Percentiles rank a stretch among this genome's conserved stretches.
phyloP scores from a whole-genome alignment of 2,329 filamentous ascomycete species.

The Aspergillus sp. region DNA sequence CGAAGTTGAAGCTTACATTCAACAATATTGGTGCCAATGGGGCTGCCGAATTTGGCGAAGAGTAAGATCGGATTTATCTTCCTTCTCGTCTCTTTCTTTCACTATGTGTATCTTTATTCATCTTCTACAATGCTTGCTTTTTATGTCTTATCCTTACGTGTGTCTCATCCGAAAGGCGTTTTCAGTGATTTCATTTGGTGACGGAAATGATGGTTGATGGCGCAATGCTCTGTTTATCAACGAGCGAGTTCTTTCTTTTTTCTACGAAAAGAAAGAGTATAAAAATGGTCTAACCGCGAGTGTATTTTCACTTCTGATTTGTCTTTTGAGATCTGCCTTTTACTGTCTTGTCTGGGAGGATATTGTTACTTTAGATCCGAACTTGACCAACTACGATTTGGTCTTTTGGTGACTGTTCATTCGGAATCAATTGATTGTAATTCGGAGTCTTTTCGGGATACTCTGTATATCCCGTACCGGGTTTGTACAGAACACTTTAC shows the following conservation, averaged over 20 bases:
- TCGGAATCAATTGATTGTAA: slow-evolving; percentile 7
- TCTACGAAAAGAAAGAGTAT: too few relatives aligned
- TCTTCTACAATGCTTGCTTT: neutral
- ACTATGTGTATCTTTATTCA: neutral
- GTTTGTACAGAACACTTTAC: too few relatives aligned
- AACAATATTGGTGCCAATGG: slow-evolving; percentile 35
- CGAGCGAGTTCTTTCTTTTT: slow-evolving; percentile 6
- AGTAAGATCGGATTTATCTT: slow-evolving; percentile 6
- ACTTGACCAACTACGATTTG: neutral
- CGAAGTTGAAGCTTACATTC: slow-evolving; percentile 63
- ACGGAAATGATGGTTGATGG: slow-evolving; percentile 18
- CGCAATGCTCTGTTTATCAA: slow-evolving; percentile 16
- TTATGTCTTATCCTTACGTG: neutral
- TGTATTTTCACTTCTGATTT: neutral
- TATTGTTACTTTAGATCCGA: neutral
- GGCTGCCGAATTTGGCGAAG: slow-evolving; percentile 15
- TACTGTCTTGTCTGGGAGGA: neutral
- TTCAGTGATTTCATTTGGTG: slow-evolving; percentile 12
- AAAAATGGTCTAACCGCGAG: too few relatives aligned
- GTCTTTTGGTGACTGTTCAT: neutral
- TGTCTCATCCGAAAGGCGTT: slow-evolving; percentile 14
- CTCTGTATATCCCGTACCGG: too few relatives aligned
- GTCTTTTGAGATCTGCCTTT: neutral
- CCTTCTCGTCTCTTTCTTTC: neutral
- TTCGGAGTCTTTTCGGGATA: slow-evolving; percentile 2